phyloP scores from a whole-genome alignment of 352 stramenopile species.

The Pythium rishiriense region DNA sequence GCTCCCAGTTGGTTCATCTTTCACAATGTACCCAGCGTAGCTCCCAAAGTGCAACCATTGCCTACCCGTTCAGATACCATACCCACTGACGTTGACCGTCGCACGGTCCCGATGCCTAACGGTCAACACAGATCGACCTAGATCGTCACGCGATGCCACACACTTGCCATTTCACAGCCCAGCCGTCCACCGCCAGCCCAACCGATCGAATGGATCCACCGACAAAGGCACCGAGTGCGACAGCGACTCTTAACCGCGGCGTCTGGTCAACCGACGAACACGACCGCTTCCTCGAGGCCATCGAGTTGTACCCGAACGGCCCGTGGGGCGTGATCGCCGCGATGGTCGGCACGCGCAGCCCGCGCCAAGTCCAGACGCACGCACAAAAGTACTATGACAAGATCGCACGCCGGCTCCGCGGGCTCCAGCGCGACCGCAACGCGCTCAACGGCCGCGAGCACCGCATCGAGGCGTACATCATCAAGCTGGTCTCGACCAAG shows the following conservation, averaged over 20 bases:
- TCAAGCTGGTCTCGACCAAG: not conserved
- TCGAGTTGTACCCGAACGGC: constrained; percentile 30
- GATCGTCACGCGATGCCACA: too few relatives aligned
- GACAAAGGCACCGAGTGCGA: too few relatives aligned
- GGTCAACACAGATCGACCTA: too few relatives aligned
- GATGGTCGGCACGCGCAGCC: constrained; percentile 31
- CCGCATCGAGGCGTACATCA: constrained; percentile 6
- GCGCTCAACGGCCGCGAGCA: constrained; percentile 3
- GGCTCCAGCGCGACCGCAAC: constrained; percentile 24
- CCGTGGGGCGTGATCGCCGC: constrained; percentile 31
- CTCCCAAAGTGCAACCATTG: too few relatives aligned
- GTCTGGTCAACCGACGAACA: constrained; percentile 33
- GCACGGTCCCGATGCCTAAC: too few relatives aligned
- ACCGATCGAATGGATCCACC: too few relatives aligned
- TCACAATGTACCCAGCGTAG: too few relatives aligned
- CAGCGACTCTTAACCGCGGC: constrained; percentile 4
- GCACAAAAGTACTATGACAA: constrained; percentile 68
- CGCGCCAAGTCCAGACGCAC: constrained; percentile 62
- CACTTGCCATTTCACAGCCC: too few relatives aligned
- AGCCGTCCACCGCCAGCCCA: too few relatives aligned
- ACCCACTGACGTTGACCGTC: too few relatives aligned
- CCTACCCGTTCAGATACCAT: too few relatives aligned
- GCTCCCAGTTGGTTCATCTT: too few relatives aligned
- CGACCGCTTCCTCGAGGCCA: constrained; percentile 31
- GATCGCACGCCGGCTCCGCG: constrained; percentile 51